Conservation (phyloP, 2,329 filamentous ascomycete species). For the Claviceps purpurea region DNA sequence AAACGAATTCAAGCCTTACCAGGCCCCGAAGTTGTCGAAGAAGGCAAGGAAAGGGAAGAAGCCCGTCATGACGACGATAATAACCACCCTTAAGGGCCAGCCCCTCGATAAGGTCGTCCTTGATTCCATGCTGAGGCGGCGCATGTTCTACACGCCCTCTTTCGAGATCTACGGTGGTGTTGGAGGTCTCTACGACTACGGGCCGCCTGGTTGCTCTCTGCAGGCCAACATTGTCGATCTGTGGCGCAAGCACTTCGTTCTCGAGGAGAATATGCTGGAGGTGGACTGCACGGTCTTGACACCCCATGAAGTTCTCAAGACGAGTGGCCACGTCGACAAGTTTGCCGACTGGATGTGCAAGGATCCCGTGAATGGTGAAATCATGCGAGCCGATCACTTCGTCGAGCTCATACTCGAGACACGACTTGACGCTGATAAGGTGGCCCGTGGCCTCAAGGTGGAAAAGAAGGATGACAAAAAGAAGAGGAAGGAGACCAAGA, state of each 20-base stretch:
- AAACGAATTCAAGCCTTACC: constrained; percentile 17
- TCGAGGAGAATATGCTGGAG: constrained; percentile 91
- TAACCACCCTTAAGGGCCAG: constrained; percentile 77
- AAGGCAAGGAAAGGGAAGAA: constrained; percentile 8
- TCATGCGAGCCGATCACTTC: constrained; percentile 89
- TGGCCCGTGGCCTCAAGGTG: constrained; percentile 73
- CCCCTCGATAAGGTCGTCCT: constrained; percentile 71
- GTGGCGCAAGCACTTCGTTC: constrained; percentile 87
- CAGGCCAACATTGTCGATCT: constrained; percentile 78
- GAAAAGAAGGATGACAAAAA: constrained; percentile 59
- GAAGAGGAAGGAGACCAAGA: constrained; percentile 79
- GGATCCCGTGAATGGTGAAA: constrained; percentile 94
- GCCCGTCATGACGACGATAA: constrained; percentile 32
- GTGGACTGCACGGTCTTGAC: constrained; percentile 91
- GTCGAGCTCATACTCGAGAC: constrained; percentile 88
- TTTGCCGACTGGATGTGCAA: constrained; percentile 99
- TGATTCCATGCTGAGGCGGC: constrained; percentile 74
- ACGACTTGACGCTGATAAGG: constrained; percentile 79
- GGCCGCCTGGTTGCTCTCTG: constrained; percentile 73
- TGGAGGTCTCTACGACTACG: constrained; percentile 84
- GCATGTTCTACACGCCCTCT: constrained; percentile 86
- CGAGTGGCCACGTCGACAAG: constrained; percentile 91
- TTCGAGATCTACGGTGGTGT: constrained; percentile 94
- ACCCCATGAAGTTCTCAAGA: constrained; percentile 87
- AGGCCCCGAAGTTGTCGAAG: constrained; percentile 12